Evolutionary conservation across 768 basidiomycete genomes (phyloP).

Genomic region (Exsudoporus frostii): DNA sequence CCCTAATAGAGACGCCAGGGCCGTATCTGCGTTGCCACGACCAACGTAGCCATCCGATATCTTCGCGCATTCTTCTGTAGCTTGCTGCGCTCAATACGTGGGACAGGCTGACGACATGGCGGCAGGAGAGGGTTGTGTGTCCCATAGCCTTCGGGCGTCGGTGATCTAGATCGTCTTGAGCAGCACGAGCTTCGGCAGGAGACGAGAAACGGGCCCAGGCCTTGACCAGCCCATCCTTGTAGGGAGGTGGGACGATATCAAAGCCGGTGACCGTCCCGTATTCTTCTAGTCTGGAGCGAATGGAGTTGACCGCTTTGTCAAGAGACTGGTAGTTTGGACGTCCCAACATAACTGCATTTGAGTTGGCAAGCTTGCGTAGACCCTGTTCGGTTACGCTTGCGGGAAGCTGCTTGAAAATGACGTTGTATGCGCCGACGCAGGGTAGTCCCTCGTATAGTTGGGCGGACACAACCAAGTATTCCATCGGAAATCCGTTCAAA

Average conservation of each 20-base stretch:
- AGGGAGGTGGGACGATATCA: conserved; percentile 49
- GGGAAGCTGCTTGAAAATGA: conserved; percentile 58
- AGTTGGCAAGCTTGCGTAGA: conserved; percentile 44
- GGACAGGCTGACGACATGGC: conserved; percentile 51
- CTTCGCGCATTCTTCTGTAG: conserved; percentile 40
- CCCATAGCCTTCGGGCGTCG: conserved; percentile 46
- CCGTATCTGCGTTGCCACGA: conserved; percentile 33
- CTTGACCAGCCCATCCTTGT: conserved; percentile 44
- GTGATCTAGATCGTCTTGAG: conserved; percentile 45
- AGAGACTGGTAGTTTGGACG: conserved; percentile 44
- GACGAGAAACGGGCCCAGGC: conserved; percentile 57
- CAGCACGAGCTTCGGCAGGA: conserved; percentile 49
- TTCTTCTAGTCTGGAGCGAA: conserved; percentile 37
- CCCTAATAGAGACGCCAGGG: conserved; percentile 30
- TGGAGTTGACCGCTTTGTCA: conserved; percentile 33
- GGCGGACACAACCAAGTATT: conserved; percentile 44
- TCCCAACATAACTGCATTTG: conserved; percentile 50
- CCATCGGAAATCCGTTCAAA: conserved; percentile 36
- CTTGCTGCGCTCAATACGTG: conserved; percentile 39
- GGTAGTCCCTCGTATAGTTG: conserved; percentile 55
- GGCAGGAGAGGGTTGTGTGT: conserved; percentile 44
- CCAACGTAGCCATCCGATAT: conserved; percentile 45
- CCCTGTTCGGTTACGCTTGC: conserved; percentile 38
- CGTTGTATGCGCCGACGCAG: conserved; percentile 54
- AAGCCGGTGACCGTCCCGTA: conserved; percentile 41